These are phyloP conservation scores for Arthrobotrys pseudoclavata DNA, from an alignment of 2,329 filamentous ascomycete species.

Conservation along the genomic window DNA sequence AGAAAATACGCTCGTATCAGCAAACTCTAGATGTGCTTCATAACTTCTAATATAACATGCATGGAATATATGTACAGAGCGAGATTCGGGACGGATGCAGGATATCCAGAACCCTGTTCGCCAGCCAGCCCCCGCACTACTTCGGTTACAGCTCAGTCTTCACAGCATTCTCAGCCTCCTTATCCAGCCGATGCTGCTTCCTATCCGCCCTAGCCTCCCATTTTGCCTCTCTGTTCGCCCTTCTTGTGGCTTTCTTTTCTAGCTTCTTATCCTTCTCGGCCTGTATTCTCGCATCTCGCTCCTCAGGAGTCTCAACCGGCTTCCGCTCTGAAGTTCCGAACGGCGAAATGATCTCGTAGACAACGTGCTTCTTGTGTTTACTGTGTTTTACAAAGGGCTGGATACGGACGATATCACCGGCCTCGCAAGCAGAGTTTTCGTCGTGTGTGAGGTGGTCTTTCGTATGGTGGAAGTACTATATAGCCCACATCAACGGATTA, in stretches of 20 bases:
- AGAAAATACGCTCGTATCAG: constrained; percentile 2
- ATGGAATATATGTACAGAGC: constrained; percentile 13
- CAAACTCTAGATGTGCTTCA: constrained; percentile 6
- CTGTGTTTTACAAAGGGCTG: constrained; percentile 76
- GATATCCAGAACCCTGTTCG: constrained; percentile 1
- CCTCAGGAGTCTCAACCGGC: constrained; percentile 75
- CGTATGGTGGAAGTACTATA: constrained; percentile 75
- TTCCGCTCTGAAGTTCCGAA: constrained; percentile 75
- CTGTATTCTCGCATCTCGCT: constrained; percentile 70
- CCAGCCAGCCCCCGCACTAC: background rate
- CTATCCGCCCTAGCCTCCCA: constrained; percentile 63
- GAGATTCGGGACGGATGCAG: background rate
- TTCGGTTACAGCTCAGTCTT: constrained; percentile 4
- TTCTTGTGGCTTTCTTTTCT: constrained; percentile 64
- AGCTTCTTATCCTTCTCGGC: constrained; percentile 73
- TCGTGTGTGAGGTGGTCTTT: constrained; percentile 81
- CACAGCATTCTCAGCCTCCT: constrained; percentile 37
- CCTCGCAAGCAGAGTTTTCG: constrained; percentile 78
- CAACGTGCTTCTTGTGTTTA: constrained; percentile 78
- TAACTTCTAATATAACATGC: constrained; percentile 2
- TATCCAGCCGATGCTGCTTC: constrained; percentile 62
- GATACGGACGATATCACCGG: constrained; percentile 82
- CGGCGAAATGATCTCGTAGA: constrained; percentile 80
- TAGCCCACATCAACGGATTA: constrained; percentile 5
- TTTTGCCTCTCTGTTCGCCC: constrained; percentile 61